A percentile compares a stretch with the other conserved stretches of the same genome.
phyloP scores from a whole-genome alignment of 2,329 filamentous ascomycete species.

The Botrytis galanthina region DNA sequence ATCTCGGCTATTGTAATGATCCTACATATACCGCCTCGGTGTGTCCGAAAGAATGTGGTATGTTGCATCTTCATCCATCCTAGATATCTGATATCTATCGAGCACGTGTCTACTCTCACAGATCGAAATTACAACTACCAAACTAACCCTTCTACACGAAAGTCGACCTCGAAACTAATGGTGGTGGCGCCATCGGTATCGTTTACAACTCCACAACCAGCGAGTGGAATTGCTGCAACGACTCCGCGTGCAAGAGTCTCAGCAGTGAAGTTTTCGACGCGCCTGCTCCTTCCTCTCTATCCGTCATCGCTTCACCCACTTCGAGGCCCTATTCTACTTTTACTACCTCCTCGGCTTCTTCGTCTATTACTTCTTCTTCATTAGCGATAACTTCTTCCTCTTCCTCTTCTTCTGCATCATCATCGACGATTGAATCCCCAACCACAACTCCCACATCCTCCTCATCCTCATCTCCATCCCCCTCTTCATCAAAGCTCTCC shows the following conservation, averaged over 20 bases:
- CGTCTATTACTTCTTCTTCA: not conserved
- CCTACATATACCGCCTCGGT: conserved; percentile 9
- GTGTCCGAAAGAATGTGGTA: not conserved
- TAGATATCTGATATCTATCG: too few relatives aligned
- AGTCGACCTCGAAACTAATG: not conserved
- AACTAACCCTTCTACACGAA: not conserved
- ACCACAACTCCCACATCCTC: not conserved
- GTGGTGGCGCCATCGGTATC: not conserved
- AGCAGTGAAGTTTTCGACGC: not conserved
- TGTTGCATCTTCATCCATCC: not conserved
- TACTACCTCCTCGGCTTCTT: not conserved
- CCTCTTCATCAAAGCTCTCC: not conserved
- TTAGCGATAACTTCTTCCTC: not conserved
- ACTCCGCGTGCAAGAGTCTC: conserved; percentile 1
- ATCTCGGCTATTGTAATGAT: conserved; percentile 12
- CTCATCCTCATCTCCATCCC: not conserved
- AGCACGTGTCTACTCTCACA: not conserved
- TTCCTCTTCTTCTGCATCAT: not conserved
- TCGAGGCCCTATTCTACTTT: conserved; percentile 1
- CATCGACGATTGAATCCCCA: not conserved
- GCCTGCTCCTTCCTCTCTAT: not conserved
- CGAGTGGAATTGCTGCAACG: conserved; percentile 2
- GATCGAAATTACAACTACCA: not conserved
- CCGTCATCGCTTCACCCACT: not conserved
- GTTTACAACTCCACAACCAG: not conserved